Evolutionary conservation across 2,329 filamentous ascomycete genomes (phyloP).

Genomic region (Zymoseptoria crescenta): DNA sequence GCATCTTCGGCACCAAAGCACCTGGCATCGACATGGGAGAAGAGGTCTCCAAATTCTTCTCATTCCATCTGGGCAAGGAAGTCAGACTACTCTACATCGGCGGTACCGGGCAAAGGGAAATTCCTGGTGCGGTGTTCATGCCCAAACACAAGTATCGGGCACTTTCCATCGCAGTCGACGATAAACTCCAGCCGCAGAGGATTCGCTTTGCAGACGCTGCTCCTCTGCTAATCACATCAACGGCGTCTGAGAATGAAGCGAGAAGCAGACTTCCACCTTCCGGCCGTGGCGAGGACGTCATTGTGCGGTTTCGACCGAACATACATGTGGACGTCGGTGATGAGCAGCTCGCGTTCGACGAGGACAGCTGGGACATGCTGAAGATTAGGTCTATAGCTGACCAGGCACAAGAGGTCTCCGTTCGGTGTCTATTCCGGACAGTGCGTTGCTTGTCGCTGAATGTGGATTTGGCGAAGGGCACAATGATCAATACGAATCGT

Average conservation of each 20-base stretch:
- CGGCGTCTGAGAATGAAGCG: slow-evolving; percentile 29
- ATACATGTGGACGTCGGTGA: slow-evolving; percentile 27
- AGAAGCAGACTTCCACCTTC: slow-evolving; percentile 23
- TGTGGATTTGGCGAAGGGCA: slow-evolving; percentile 25
- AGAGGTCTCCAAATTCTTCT: slow-evolving; percentile 26
- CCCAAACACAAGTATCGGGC: slow-evolving; percentile 26
- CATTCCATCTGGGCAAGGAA: slow-evolving; percentile 20
- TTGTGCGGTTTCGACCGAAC: slow-evolving; percentile 28
- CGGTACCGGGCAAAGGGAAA: slow-evolving; percentile 28
- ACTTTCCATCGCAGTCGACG: slow-evolving; percentile 27
- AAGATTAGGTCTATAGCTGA: slow-evolving; percentile 25
- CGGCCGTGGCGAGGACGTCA: slow-evolving; percentile 25
- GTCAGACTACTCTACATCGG: slow-evolving; percentile 27
- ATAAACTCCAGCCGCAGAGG: slow-evolving; percentile 28
- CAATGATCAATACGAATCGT: slow-evolving; percentile 27
- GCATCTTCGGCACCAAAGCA: slow-evolving; percentile 29
- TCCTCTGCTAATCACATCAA: slow-evolving; percentile 27
- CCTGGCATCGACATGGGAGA: slow-evolving; percentile 29
- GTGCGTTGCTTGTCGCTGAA: slow-evolving; percentile 28
- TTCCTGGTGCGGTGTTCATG: slow-evolving; percentile 27
- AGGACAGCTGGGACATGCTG: slow-evolving; percentile 28
- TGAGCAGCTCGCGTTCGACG: slow-evolving; percentile 25
- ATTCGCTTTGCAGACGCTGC: slow-evolving; percentile 29
- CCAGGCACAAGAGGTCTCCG: slow-evolving; percentile 24
- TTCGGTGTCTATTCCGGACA: slow-evolving; percentile 26